Conservation (phyloP, 176 grass and related monocot species). For the Carex littledalei region DNA sequence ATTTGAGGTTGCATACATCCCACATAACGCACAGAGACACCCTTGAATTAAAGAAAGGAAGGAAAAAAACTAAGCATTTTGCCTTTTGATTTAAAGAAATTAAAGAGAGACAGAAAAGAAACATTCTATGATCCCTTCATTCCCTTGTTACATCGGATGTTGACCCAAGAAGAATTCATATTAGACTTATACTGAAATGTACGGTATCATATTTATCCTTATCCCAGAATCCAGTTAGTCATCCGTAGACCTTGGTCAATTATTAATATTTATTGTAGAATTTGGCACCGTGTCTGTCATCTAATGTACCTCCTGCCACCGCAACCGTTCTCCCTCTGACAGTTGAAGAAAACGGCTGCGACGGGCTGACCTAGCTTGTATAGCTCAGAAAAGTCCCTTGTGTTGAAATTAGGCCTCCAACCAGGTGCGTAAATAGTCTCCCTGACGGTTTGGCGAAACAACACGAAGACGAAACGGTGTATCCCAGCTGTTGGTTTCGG, state of each 20-base stretch:
- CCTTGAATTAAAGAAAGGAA: not conserved
- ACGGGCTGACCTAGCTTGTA: constrained; percentile 74
- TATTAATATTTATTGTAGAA: constrained; percentile 19
- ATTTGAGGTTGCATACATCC: not conserved
- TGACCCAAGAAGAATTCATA: not conserved
- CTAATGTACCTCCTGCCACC: constrained; percentile 77
- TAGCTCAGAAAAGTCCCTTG: constrained; percentile 73
- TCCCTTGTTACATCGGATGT: not conserved
- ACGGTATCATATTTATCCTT: constrained; percentile 22
- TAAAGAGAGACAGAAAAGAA: not conserved
- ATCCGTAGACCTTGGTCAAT: constrained; percentile 5
- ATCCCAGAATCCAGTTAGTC: constrained; percentile 14
- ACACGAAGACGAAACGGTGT: constrained; percentile 80
- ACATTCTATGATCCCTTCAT: not conserved
- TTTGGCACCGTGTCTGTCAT: constrained; percentile 25
- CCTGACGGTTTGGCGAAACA: constrained; percentile 75
- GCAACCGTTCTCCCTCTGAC: constrained; percentile 91
- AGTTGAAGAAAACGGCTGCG: constrained; percentile 81
- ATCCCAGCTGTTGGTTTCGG: constrained; percentile 92
- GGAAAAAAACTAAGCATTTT: not conserved
- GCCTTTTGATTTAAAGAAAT: not conserved
- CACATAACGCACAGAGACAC: not conserved
- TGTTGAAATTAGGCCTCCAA: constrained; percentile 97
- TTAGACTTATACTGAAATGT: not conserved
- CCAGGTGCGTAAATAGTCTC: constrained; percentile 78